These are phyloP conservation scores for Rhododendron griersonianum DNA, from an alignment of 148 eudicot genomes.

Conservation along the genomic window DNA sequence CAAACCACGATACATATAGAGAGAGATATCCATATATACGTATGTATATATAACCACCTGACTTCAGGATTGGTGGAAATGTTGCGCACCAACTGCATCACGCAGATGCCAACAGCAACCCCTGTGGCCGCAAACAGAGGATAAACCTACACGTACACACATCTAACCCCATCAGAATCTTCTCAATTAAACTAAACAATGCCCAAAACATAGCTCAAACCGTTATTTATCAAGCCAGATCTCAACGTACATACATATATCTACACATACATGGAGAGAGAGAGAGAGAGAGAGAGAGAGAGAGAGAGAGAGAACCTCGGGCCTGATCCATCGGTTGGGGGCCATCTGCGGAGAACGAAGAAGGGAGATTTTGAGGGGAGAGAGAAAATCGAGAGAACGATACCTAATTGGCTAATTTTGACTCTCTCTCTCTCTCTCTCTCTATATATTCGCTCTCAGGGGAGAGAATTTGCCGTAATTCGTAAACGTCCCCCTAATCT, in stretches of 20 bases:
- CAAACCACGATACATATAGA: not conserved
- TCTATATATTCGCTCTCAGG: not conserved
- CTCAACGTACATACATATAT: not conserved
- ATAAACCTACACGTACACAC: conserved; percentile 40
- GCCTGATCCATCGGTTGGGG: conserved; percentile 64
- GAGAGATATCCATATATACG: not conserved
- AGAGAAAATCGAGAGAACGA: not conserved
- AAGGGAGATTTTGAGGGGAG: not conserved
- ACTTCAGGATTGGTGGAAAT: conserved; percentile 76
- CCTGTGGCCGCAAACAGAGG: conserved; percentile 77
- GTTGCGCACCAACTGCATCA: conserved; percentile 68
- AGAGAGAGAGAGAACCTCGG: conserved; percentile 48
- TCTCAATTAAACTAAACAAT: not conserved
- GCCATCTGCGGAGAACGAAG: not conserved
- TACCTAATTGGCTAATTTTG: not conserved
- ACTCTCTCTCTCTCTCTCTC: not conserved
- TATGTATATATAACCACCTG: conserved; percentile 33
- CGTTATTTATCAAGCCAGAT: not conserved
- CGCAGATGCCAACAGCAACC: conserved; percentile 75
- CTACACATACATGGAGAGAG: not conserved
- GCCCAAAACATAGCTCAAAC: not conserved
- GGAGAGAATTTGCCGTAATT: not conserved
- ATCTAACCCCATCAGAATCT: conserved; percentile 21
- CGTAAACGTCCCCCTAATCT: not conserved
- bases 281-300: not conserved